Evolutionary conservation across 768 basidiomycete species (phyloP), one percentile per base, ranked within the genome.

Genomic region (Lyophyllum decastes): DNA sequence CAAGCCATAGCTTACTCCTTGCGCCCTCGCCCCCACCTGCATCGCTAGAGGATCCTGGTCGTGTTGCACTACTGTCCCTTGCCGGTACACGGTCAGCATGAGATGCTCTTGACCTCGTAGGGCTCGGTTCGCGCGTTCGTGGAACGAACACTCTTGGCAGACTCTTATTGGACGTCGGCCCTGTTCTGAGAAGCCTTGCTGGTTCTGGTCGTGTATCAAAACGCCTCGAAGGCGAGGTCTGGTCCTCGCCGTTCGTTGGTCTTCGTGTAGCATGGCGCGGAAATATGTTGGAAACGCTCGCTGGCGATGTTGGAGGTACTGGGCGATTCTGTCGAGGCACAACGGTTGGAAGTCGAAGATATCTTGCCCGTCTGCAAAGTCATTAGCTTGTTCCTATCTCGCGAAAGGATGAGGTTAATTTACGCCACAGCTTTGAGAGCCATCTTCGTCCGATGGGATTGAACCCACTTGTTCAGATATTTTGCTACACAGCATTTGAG

Each of bases 351-450:
- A 94, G 77, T 57, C 88, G 87, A 59, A 94, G 81, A 72, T 91
- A 89, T 64, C 91, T 82, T 40, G 92, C 92, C 24, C 92, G 91
- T 57, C 92, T 94, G 54, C 19, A 57, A 30, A 7, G 33, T 2
- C 57, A 54, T 61, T 17, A 59, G 27, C 47, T 52, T 45, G 33
- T 61, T 46, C n/a, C 21, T 26, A 21, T 11, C 46, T 38, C 6
- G 16, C 17, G 26, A 61, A 56, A 54, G 27, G 21, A 27, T 21
- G 52, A 25, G 1, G 7, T 26, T 26, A 51, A 85, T 91, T 78
- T 70, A 94, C 92, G 89, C 90, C 48, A 92, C 86, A 51, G 92
- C 90, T 69, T 90, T 92, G 41, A 88, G 78, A 40, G 88, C 86
- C 41, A 87, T 78, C 67, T 88, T 91, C 17, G 84, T 85, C 66